phyloP scores from a whole-genome alignment of 164 flowering plant species.

The Saururus chinensis region DNA sequence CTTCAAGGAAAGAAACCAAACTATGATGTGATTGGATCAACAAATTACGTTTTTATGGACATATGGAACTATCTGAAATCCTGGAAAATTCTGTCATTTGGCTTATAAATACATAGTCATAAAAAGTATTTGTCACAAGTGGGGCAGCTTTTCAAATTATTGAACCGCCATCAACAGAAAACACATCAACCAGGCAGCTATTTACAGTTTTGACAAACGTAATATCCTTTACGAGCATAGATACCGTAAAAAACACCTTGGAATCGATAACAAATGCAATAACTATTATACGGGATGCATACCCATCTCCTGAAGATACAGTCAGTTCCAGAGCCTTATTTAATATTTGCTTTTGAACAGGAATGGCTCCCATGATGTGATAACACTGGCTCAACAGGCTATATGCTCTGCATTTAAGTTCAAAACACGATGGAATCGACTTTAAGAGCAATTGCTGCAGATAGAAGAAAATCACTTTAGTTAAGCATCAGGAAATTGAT shows the following conservation, averaged over 20 bases:
- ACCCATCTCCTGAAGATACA: constrained; percentile 49
- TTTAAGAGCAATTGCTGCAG: constrained; percentile 70
- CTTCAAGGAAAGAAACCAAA: constrained; percentile 13
- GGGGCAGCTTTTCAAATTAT: too few species aligned
- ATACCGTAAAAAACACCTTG: too few species aligned
- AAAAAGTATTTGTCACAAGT: too few species aligned
- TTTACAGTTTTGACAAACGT: too few species aligned
- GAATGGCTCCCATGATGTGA: constrained; percentile 75
- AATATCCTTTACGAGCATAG: too few species aligned
- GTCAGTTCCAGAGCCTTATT: constrained; percentile 58
- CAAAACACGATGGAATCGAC: constrained; percentile 84
- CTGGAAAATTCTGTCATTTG: too few species aligned
- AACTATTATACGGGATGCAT: constrained; percentile 7
- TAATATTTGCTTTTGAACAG: constrained; percentile 60
- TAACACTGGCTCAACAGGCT: constrained; percentile 79
- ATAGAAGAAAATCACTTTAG: background rate
- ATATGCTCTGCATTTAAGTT: constrained; percentile 70
- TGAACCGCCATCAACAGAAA: too few species aligned
- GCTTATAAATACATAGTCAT: too few species aligned
- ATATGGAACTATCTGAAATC: too few species aligned
- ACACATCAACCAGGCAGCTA: too few species aligned
- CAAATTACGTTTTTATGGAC: too few species aligned
- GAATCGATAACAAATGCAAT: background rate
- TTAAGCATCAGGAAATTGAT: background rate
- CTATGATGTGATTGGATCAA: too few species aligned